Evolutionary conservation across 2,329 filamentous ascomycete genomes (phyloP), one percentile per base, ranked within the genome.

Genomic region (Ceratocystis cacaofunesta): DNA sequence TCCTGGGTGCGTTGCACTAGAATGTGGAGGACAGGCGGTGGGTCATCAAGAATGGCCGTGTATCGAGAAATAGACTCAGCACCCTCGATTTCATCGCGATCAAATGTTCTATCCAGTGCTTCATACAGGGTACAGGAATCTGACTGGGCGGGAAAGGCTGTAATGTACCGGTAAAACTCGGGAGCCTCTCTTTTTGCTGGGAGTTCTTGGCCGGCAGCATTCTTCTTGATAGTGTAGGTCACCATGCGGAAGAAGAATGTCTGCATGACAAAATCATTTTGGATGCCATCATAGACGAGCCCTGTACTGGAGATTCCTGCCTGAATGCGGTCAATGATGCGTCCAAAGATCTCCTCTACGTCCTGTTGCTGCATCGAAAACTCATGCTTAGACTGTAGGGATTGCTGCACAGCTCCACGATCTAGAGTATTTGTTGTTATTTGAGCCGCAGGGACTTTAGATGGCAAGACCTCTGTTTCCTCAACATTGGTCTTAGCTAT

Each of bases 261-360:
- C 72, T 89, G 79, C 74, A 90, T 90, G 68, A 96, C 84, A 66
- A 84, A 80, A 72, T 97, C 94, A 22, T 85, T 76, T 74, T 96
- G 92, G 69, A 95, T 87, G 2, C 87, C 88, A 5, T 80, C 76
- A 66, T 77, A 74, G 67, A 89, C 84, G 43, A 82, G 77, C 2
- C 81, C 82, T n/a, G 81, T 81, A 5, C 90, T 83, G 66, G 82
- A 85, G 71, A 97, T 92, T 1, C 92, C 92, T 63, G 89, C 91
- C 71, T 94, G 89, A n/a, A 96, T 79, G 62, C 94, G 88, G 72
- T 92, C 91, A 67, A 96, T 84, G 30, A 96, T 89, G 71, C 92
- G 94, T 67, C 90, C 90, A 77, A 96, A 92, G 58, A 96, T 92
- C 75, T 99, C 94, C 12, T 91, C 91, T 3, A 96, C 92, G 75